Evolutionary conservation across 208 protist species (phyloP).

Genomic region (Angomonas desouzai): DNA sequence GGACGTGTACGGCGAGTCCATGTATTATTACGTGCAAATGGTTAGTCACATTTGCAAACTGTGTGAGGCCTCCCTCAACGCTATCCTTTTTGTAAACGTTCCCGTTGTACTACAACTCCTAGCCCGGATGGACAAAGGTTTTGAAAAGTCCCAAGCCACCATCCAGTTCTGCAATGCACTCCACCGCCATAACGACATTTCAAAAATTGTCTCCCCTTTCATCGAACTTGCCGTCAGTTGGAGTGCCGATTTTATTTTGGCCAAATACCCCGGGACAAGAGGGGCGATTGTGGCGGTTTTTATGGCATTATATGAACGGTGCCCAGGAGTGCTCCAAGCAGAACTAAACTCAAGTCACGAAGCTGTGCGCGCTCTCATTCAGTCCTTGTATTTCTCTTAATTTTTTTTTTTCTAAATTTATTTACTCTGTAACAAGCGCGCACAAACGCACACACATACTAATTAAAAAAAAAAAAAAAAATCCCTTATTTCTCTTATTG

Average conservation of each 20-base stretch:
- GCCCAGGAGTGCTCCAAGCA: neutral
- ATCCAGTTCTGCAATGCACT: constrained; percentile 48
- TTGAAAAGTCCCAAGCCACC: constrained; percentile 76
- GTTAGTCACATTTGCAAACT: constrained; percentile 55
- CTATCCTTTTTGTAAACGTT: constrained; percentile 35
- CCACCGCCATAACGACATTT: constrained; percentile 26
- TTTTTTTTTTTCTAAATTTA: constrained; percentile 13
- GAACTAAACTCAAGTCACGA: neutral
- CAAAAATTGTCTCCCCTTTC: constrained; percentile 26
- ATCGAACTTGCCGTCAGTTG: constrained; percentile 74
- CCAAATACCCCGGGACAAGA: constrained; percentile 36
- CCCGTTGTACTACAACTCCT: constrained; percentile 53
- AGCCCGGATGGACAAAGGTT: constrained; percentile 45
- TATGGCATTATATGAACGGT: neutral
- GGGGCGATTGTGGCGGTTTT: constrained; percentile 23
- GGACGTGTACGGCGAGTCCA: constrained; percentile 71
- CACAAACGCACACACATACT: neutral
- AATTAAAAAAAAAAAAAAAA: too few relatives aligned
- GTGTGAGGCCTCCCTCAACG: constrained; percentile 24
- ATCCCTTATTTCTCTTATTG: constrained; percentile 5
- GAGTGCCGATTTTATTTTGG: constrained; percentile 13
- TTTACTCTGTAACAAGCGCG: too few relatives aligned
- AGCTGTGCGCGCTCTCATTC: neutral
- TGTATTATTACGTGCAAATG: constrained; percentile 60
- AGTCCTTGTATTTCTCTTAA: neutral